These are phyloP conservation scores for Solanum appendiculatum DNA, from an alignment of 257 asterid genomes.

Conservation along the genomic window DNA sequence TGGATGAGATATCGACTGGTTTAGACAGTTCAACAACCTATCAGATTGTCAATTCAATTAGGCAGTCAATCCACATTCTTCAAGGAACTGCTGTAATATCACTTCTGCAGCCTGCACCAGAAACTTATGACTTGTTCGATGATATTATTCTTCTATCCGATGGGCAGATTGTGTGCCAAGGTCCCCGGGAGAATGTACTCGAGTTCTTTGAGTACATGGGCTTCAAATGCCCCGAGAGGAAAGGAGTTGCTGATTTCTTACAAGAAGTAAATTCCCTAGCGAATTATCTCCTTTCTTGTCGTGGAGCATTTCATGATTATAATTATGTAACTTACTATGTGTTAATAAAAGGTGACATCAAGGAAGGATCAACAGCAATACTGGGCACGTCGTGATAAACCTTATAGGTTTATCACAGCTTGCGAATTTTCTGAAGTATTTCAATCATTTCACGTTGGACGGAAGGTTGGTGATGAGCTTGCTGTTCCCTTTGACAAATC, in stretches of 20 bases:
- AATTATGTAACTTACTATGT: not conserved
- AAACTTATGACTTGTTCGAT: constrained; percentile 66
- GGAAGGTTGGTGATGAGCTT: constrained; percentile 52
- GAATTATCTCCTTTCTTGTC: not conserved
- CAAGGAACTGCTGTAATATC: constrained; percentile 83
- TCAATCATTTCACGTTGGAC: constrained; percentile 55
- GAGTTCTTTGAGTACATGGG: constrained; percentile 79
- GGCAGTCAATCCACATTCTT: constrained; percentile 63
- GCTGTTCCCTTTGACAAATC: constrained; percentile 57
- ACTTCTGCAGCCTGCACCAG: constrained; percentile 92
- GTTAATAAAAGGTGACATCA: constrained; percentile 55
- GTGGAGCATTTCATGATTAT: not conserved
- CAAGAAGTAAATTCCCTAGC: constrained; percentile 60
- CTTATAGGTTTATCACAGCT: constrained; percentile 41
- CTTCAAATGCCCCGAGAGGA: constrained; percentile 77
- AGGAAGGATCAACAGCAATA: constrained; percentile 87
- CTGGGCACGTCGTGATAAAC: constrained; percentile 48
- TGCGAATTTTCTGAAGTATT: constrained; percentile 65
- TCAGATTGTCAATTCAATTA: constrained; percentile 68
- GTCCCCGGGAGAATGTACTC: constrained; percentile 63
- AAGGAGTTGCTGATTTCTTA: constrained; percentile 85
- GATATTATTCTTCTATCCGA: constrained; percentile 77
- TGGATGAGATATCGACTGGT: constrained; percentile 98
- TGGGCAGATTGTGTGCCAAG: constrained; percentile 72
- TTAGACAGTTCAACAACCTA: constrained; percentile 89